phyloP scores from a whole-genome alignment of 129 eudicot species.

The Tagetes patula region DNA sequence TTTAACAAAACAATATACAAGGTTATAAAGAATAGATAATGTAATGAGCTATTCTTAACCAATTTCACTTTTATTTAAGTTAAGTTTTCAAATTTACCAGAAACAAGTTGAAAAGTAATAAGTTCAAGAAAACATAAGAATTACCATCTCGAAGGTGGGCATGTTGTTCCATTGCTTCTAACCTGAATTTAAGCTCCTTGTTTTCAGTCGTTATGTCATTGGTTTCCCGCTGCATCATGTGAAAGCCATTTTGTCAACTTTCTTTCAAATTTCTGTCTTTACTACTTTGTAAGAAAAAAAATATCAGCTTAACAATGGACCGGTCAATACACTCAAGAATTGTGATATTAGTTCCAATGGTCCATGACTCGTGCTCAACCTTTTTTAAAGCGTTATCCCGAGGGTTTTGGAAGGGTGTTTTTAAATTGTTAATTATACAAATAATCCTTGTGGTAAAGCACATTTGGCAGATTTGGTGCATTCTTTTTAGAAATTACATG shows the following conservation, averaged over 20 bases:
- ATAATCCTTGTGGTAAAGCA: background rate
- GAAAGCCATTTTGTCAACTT: background rate
- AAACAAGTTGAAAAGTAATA: background rate
- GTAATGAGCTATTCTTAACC: background rate
- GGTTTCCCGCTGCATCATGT: constrained; percentile 69
- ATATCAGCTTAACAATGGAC: background rate
- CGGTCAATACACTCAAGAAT: background rate
- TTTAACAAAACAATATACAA: background rate
- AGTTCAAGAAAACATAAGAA: background rate
- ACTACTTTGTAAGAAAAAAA: background rate
- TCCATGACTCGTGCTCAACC: background rate
- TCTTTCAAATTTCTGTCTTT: background rate
- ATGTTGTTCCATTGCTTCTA: constrained; percentile 90
- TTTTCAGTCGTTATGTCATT: constrained; percentile 74
- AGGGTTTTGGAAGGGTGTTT: background rate
- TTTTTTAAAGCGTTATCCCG: background rate
- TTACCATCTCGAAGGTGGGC: constrained; percentile 94
- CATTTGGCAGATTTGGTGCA: background rate
- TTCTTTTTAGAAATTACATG: background rate
- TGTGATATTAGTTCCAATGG: too few relatives aligned
- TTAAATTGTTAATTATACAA: background rate
- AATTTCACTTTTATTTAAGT: background rate
- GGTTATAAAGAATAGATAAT: background rate
- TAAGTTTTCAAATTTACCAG: background rate
- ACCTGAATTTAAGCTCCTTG: constrained; percentile 80